A percentile compares a stretch with the other conserved stretches of the same genome.
These are phyloP conservation scores for Nemania diffusa DNA, from an alignment of 2,329 filamentous ascomycete species.

Conservation along the genomic window DNA sequence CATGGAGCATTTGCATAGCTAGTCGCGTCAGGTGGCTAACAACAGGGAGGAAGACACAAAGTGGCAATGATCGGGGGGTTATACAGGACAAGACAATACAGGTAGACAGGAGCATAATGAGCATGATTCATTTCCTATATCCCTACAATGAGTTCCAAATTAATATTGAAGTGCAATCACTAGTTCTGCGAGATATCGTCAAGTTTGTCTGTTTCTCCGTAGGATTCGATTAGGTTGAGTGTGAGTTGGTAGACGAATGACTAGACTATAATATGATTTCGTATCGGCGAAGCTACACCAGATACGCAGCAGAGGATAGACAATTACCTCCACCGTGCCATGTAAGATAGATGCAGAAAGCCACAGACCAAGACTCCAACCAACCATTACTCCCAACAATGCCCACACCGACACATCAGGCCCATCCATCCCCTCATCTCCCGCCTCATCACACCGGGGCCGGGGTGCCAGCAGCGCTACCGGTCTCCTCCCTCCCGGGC, in stretches of 20 bases:
- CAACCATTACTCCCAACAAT: neutral
- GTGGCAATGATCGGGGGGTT: neutral
- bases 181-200: neutral
- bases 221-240: neutral
- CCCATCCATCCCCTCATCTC: neutral
- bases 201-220: neutral
- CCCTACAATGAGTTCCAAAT: neutral
- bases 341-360: neutral
- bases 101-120: slow-evolving; percentile 14
- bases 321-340: neutral
- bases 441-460: slow-evolving; percentile 38
- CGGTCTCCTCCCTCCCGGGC: slow-evolving; percentile 63
- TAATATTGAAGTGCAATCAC: neutral
- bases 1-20: no score
- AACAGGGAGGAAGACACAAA: no score
- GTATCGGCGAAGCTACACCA: neutral
- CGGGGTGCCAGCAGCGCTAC: slow-evolving; percentile 70
- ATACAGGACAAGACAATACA: neutral
- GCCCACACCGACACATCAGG: neutral
- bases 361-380: neutral
- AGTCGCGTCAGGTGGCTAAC: no score
- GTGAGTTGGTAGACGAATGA: neutral
- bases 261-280: neutral
- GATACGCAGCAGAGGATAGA: neutral
- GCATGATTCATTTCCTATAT: slow-evolving; percentile 3